phyloP scores from a whole-genome alignment of 768 basidiomycete genomes.

The Tremella fuciformis region DNA sequence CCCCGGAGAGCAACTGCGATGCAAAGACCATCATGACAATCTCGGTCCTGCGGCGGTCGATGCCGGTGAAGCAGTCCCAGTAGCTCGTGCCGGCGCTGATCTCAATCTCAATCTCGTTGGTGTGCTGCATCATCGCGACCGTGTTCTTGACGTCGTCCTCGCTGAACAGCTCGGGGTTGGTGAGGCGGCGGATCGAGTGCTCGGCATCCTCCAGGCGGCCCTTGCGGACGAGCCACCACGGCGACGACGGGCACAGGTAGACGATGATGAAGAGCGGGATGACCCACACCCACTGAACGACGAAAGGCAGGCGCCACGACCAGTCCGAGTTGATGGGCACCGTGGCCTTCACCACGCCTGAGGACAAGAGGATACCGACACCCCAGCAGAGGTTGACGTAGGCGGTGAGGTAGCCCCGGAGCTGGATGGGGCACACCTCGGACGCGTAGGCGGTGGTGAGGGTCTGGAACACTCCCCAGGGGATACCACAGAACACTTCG shows the following conservation, averaged over 20 bases:
- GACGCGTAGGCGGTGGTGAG: slow-evolving; percentile 39
- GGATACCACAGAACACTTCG: slow-evolving; percentile 43
- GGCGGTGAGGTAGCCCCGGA: slow-evolving; percentile 41
- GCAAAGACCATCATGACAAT: slow-evolving; percentile 31
- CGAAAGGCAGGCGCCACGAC: slow-evolving; percentile 34
- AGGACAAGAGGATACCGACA: slow-evolving; percentile 25
- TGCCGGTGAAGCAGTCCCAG: slow-evolving; percentile 51
- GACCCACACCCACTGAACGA: slow-evolving; percentile 39
- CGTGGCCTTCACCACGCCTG: slow-evolving; percentile 36
- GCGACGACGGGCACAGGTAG: slow-evolving; percentile 33
- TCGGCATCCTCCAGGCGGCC: slow-evolving; percentile 37
- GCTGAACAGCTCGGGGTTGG: slow-evolving; percentile 15
- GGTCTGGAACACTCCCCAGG: slow-evolving; percentile 41
- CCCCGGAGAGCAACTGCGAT: slow-evolving; percentile 22
- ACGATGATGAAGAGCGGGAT: slow-evolving; percentile 29
- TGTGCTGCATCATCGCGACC: slow-evolving; percentile 51
- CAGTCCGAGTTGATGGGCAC: slow-evolving; percentile 24
- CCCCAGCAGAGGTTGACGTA: slow-evolving; percentile 50
- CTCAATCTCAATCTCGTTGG: slow-evolving; percentile 49
- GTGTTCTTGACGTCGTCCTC: slow-evolving; percentile 38
- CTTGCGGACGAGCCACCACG: slow-evolving; percentile 43
- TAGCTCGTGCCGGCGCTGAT: slow-evolving; percentile 42
- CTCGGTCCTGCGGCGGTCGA: slow-evolving; percentile 48
- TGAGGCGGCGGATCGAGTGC: slow-evolving; percentile 15
- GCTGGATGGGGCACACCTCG: slow-evolving; percentile 37